Base-by-base conservation (phyloP, 208 protist species). In the Perkinsela sp. region DNA sequence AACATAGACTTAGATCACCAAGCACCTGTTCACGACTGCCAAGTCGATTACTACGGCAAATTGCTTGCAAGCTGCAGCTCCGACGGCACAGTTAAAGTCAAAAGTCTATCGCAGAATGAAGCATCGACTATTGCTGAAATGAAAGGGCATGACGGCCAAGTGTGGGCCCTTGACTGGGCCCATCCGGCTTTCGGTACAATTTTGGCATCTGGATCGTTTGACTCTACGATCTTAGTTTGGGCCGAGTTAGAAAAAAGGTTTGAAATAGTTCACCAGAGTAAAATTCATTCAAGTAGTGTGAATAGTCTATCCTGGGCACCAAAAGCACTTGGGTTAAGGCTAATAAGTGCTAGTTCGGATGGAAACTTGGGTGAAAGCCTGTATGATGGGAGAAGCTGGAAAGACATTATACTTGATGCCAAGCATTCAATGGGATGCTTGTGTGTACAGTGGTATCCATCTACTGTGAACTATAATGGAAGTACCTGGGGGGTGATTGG, bases 31-130 rank as follows among this genome's bases (percentile, higher is more conserved):
- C 96, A 98, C 73, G 96, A 98, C 77, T 90, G 86, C 6, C 92
- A 97, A 81, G 86, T 97, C 66, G 93, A 98, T 76, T 98, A 96
- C 76, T 97, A 97, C 75, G 93, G 93, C 16, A 83, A 94, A 72
- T 74, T 86, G n/a, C 77, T 98, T n/a, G 96, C 96, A 1, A 97
- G 94, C 1, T 92, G 89, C 67, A 97, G 93, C 30, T 96, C 93
- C 0, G 95, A 98, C 73, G 76, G 86, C 31, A 88, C 87, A n/a
- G 86, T 98, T 30, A 90, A 90, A 71, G 90, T 98, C 65, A 94
- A 97, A 76, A 77, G 92, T 22, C 81, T 92, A 16, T 72, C 69
- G 1, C 70, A 81, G 31, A 67, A 78, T 28, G 79, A 79, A 57
- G 80, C 85, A 1, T 15, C 31, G 72, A 6, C 66, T 22, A 32